phyloP scores from a whole-genome alignment of 2,329 filamentous ascomycete genomes.

The Penicillium thymicola region DNA sequence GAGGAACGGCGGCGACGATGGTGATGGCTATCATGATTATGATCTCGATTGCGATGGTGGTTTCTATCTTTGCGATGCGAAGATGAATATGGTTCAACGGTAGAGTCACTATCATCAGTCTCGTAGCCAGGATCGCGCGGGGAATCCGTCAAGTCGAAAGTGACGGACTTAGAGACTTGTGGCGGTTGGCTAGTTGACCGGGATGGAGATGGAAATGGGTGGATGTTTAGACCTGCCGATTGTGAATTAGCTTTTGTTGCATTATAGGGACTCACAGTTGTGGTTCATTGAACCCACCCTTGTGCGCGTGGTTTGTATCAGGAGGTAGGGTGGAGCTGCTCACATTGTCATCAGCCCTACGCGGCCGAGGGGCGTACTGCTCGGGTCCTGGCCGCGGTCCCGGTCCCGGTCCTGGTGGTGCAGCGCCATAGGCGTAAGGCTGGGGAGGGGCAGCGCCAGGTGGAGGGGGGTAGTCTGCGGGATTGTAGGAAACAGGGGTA shows the following conservation, averaged over 20 bases:
- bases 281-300: slow-evolving; percentile 42
- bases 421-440: slow-evolving; percentile 38
- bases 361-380: slow-evolving; percentile 38
- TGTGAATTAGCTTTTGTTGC: slow-evolving; percentile 6
- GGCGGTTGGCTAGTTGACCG: slow-evolving; percentile 26
- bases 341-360: slow-evolving; percentile 51
- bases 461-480: slow-evolving; percentile 43
- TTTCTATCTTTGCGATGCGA: slow-evolving; percentile 8
- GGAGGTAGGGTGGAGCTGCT: slow-evolving; percentile 36
- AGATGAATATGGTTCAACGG: slow-evolving; percentile 21
- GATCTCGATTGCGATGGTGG: neutral
- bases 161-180: slow-evolving; percentile 32
- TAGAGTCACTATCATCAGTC: slow-evolving; percentile 43
- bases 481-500: slow-evolving; percentile 34
- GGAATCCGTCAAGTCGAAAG: slow-evolving; percentile 27
- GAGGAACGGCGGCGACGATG: slow-evolving; percentile 24
- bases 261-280: neutral
- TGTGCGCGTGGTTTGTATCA: slow-evolving; percentile 36
- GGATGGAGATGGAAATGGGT: slow-evolving; percentile 2
- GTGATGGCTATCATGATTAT: slow-evolving; percentile 9
- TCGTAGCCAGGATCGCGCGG: slow-evolving; percentile 39
- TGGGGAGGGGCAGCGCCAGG: slow-evolving; percentile 39
- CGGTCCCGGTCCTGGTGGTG: neutral
- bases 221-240: slow-evolving; percentile 18
- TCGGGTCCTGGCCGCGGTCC: slow-evolving; percentile 30